Conservation (phyloP, 73 alveolate genomes). For the Diophrys appendiculata region DNA sequence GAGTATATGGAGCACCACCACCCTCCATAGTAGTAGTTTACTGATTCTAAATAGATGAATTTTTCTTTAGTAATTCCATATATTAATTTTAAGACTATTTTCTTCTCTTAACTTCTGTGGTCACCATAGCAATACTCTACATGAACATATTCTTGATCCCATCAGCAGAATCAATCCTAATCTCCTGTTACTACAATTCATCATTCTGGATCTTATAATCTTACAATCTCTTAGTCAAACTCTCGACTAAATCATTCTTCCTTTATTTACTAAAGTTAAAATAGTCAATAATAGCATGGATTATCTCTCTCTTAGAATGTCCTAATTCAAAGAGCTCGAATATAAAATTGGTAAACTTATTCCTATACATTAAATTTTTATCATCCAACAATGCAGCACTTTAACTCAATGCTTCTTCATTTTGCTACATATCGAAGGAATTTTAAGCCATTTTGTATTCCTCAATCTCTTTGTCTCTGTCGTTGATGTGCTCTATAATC, state of each 20-base stretch:
- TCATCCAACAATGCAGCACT: neutral
- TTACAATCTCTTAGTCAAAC: no score
- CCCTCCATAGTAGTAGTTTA: neutral
- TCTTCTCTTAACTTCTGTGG: slow-evolving; percentile 4
- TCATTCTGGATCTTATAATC: neutral
- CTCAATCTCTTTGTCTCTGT: neutral
- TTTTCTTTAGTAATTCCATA: neutral
- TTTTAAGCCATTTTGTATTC: neutral
- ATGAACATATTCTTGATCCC: slow-evolving; percentile 13
- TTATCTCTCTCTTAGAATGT: slow-evolving; percentile 4
- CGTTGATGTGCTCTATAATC: neutral
- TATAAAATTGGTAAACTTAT: slow-evolving; percentile 1
- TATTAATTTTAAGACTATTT: neutral
- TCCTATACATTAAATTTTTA: neutral
- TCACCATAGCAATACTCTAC: slow-evolving; percentile 12
- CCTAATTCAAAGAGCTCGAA: slow-evolving; percentile 9
- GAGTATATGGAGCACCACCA: neutral
- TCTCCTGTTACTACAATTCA: neutral
- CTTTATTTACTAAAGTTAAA: no score
- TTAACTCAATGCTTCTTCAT: neutral
- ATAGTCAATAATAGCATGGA: neutral
- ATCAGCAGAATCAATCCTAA: slow-evolving; percentile 1
- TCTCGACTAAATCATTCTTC: neutral
- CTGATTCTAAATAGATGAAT: neutral
- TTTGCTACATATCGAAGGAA: neutral